These are phyloP conservation scores for Spiraea crenata DNA, from an alignment of 331 rosid species.

Conservation along the genomic window DNA sequence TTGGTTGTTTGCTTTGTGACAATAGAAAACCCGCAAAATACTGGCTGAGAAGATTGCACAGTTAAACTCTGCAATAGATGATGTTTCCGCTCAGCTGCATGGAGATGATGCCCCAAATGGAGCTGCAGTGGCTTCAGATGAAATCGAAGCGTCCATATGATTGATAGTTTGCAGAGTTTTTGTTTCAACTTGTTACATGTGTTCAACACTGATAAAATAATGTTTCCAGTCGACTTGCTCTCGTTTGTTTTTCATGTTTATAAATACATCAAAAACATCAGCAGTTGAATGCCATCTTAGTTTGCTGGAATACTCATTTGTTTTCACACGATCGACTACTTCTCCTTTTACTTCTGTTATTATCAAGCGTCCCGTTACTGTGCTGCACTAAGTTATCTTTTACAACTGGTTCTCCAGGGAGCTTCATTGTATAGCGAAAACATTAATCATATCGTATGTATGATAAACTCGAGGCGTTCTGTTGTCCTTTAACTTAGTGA, in stretches of 20 bases:
- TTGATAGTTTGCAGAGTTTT: conserved; percentile 8
- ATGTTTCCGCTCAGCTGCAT: conserved; percentile 40
- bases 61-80: conserved; percentile 57
- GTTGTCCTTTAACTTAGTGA: too few species aligned
- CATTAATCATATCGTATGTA: too few species aligned
- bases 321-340: neutral
- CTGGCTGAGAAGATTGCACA: conserved; percentile 51
- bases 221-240: conserved; percentile 2
- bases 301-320: neutral
- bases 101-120: conserved; percentile 33
- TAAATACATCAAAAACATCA: conserved; percentile 4
- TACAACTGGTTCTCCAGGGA: neutral
- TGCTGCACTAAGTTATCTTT: neutral
- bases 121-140: conserved; percentile 30
- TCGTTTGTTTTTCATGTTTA: neutral
- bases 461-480: too few species aligned
- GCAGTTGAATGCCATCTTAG: neutral
- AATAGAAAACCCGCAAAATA: conserved; percentile 54
- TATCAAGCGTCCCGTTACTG: neutral
- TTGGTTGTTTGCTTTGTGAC: neutral
- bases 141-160: conserved; percentile 40
- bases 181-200: neutral
- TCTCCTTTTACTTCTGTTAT: neutral
- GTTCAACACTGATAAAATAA: conserved; percentile 4
- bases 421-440: too few species aligned